A percentile compares a stretch with the other conserved stretches of the same genome.
phyloP scores from a whole-genome alignment of 164 flowering plant genomes.

The Aristolochia californica region DNA sequence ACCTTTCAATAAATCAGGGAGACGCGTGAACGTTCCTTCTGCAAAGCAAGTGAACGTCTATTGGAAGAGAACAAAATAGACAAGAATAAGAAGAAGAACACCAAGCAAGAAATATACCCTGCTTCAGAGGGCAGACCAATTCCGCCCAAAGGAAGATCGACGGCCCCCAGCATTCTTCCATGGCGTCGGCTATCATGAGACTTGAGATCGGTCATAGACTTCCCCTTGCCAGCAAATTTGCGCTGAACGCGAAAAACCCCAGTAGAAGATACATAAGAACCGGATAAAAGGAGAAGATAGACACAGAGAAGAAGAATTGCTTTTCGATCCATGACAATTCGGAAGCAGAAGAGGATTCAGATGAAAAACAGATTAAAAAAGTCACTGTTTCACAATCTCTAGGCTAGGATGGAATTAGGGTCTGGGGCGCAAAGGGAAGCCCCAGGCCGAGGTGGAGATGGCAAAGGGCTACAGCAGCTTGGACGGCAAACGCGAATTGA shows the following conservation, averaged over 20 bases:
- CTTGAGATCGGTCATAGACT: conserved; percentile 33
- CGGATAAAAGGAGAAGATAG: conserved; percentile 3
- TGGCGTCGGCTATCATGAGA: conserved; percentile 40
- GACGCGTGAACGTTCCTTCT: not conserved
- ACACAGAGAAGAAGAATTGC: not conserved
- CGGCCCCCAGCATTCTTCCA: conserved; percentile 49
- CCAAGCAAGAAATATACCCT: conserved; percentile 28
- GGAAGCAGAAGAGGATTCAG: too few relatives aligned
- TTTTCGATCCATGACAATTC: too few relatives aligned
- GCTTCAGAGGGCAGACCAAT: conserved; percentile 48
- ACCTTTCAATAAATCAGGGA: not conserved
- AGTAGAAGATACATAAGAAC: conserved; percentile 1
- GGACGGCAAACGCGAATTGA: too few relatives aligned
- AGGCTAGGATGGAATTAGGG: too few relatives aligned
- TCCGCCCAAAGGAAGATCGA: conserved; percentile 68
- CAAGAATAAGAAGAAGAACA: not conserved
- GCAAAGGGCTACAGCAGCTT: too few relatives aligned
- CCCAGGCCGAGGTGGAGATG: too few relatives aligned
- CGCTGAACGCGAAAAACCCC: conserved; percentile 44
- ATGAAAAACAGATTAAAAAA: too few relatives aligned
- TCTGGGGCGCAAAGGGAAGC: too few relatives aligned
- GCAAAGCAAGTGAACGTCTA: not conserved
- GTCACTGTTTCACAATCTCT: too few relatives aligned
- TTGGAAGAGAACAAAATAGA: not conserved
- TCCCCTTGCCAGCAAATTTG: conserved; percentile 36